Percentiles rank a stretch among this genome's conserved stretches.
Evolutionary conservation across 768 basidiomycete genomes (phyloP).

Genomic region (Xerocomellus amylosporus): DNA sequence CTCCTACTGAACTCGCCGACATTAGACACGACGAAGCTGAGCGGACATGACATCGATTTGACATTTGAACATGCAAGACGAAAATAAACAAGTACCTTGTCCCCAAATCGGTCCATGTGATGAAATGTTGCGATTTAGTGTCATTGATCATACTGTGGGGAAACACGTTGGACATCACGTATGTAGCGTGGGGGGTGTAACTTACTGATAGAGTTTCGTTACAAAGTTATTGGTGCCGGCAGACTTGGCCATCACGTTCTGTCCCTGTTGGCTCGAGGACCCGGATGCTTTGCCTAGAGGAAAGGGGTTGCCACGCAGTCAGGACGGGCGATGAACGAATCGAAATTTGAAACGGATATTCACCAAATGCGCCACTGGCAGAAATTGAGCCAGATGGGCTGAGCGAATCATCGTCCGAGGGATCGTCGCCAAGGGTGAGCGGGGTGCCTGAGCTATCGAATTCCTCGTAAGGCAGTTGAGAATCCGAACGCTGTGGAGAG

Average conservation of each 20-base stretch:
- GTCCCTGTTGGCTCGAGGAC: slow-evolving; percentile 30
- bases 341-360: neutral
- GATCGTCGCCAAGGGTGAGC: slow-evolving; percentile 23
- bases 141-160: slow-evolving; percentile 78
- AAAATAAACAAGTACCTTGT: slow-evolving; percentile 44
- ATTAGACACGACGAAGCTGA: slow-evolving; percentile 78
- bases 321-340: neutral
- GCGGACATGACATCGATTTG: neutral
- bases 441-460: slow-evolving; percentile 45
- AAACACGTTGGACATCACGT: neutral
- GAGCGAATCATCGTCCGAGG: slow-evolving; percentile 26
- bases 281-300: slow-evolving; percentile 15
- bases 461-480: slow-evolving; percentile 51
- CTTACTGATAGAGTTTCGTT: slow-evolving; percentile 83
- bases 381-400: slow-evolving; percentile 19
- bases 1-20: slow-evolving; percentile 83
- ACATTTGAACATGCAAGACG: neutral
- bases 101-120: slow-evolving; percentile 79
- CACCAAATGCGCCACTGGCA: slow-evolving; percentile 8
- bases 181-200: slow-evolving; percentile 9
- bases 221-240: slow-evolving; percentile 79
- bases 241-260: slow-evolving; percentile 64
- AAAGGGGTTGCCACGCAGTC: neutral
- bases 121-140: slow-evolving; percentile 73
- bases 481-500: slow-evolving; percentile 14